phyloP scores from a whole-genome alignment of 352 stramenopile genomes.

The Phytophthora colocasiae region DNA sequence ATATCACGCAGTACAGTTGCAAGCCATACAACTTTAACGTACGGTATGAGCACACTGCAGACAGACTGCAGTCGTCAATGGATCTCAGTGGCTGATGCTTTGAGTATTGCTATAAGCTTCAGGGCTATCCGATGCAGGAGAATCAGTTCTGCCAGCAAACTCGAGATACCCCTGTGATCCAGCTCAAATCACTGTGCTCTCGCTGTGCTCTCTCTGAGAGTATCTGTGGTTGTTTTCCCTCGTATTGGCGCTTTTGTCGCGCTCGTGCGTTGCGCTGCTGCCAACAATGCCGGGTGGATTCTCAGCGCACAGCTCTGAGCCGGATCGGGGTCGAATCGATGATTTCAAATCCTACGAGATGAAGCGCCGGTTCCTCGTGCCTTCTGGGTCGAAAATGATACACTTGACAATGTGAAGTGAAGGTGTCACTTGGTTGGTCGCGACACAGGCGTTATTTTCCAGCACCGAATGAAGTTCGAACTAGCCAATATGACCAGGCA shows the following conservation, averaged over 20 bases:
- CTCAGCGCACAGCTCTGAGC: background rate
- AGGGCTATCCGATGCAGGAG: too few species aligned
- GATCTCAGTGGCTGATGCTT: too few species aligned
- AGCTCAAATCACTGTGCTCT: background rate
- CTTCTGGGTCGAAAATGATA: background rate
- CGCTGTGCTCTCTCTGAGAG: too few species aligned
- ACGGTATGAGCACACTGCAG: conserved; percentile 3
- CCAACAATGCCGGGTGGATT: conserved; percentile 13
- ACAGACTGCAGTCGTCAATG: background rate
- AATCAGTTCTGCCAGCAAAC: too few species aligned
- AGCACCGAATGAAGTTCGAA: background rate
- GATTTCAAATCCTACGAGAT: conserved; percentile 30
- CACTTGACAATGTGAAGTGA: background rate
- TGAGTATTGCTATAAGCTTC: too few species aligned
- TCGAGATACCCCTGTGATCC: background rate
- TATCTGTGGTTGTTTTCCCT: background rate
- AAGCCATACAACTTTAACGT: conserved; percentile 5
- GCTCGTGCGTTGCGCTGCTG: background rate
- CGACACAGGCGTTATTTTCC: background rate
- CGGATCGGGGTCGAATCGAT: background rate
- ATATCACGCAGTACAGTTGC: background rate
- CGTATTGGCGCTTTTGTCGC: conserved; percentile 4
- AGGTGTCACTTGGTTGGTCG: background rate
- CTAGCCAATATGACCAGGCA: background rate
- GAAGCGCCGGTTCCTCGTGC: conserved; percentile 6